Evolutionary conservation across 208 protist species (phyloP).

Genomic region (Acanthamoeba royreba): DNA sequence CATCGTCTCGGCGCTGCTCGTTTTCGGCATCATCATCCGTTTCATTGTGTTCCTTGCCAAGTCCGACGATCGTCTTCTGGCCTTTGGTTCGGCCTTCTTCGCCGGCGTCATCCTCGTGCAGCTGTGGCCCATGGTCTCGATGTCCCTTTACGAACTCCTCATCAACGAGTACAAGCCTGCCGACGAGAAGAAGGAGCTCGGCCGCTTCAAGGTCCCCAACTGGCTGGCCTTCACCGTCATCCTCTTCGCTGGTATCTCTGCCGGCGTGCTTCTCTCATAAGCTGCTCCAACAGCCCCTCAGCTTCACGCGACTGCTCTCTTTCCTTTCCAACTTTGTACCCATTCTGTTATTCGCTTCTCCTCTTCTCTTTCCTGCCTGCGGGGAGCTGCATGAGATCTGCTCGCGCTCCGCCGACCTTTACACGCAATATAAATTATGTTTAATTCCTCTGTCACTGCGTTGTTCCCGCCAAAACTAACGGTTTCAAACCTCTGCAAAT

Average conservation of each 20-base stretch:
- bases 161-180: slow-evolving; percentile 37
- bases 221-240: background rate
- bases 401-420: too few species aligned
- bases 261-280: background rate
- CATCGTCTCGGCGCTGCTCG: background rate
- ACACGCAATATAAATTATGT: too few species aligned
- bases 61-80: background rate
- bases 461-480: too few species aligned
- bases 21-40: slow-evolving; percentile 9
- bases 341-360: background rate
- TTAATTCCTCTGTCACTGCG: too few species aligned
- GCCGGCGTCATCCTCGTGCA: slow-evolving; percentile 25
- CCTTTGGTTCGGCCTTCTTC: slow-evolving; percentile 32
- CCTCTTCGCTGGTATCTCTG: slow-evolving; percentile 4
- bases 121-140: slow-evolving; percentile 48
- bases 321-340: background rate
- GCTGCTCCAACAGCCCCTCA: background rate
- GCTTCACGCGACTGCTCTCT: too few species aligned
- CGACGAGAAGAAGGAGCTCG: slow-evolving; percentile 42
- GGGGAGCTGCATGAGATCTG: background rate
- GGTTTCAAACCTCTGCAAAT: too few species aligned
- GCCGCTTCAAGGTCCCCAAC: slow-evolving; percentile 49
- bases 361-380: too few species aligned
- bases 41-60: slow-evolving; percentile 9
- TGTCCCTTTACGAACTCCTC: slow-evolving; percentile 41